Percentiles rank a stretch among this genome's conserved stretches.
phyloP scores from a whole-genome alignment of 2,329 filamentous ascomycete species.

The Grosmannia serpens region DNA sequence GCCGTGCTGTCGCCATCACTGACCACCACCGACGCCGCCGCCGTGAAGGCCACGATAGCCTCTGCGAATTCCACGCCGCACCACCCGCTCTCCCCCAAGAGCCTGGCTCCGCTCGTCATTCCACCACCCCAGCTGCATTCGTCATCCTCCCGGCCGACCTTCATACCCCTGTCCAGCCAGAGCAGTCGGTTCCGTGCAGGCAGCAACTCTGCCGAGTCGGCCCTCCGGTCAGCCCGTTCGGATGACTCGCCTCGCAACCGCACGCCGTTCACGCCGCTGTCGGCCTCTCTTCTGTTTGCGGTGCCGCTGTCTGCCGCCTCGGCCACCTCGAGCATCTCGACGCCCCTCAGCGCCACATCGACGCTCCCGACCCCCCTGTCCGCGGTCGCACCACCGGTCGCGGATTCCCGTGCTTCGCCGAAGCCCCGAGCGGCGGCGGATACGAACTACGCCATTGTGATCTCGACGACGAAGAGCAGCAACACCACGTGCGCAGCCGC shows the following conservation, averaged over 20 bases:
- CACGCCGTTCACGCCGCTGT: slow-evolving; percentile 24
- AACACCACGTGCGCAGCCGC: background rate
- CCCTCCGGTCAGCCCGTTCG: slow-evolving; percentile 26
- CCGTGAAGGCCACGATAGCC: background rate
- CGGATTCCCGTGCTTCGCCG: background rate
- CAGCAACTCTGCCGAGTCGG: slow-evolving; percentile 29
- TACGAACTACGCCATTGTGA: slow-evolving; percentile 14
- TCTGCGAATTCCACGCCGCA: slow-evolving; percentile 6
- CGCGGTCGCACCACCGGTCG: background rate
- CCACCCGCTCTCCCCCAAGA: slow-evolving; percentile 39
- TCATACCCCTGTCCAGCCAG: slow-evolving; percentile 25
- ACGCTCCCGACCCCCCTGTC: slow-evolving; percentile 37
- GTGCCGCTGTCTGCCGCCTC: slow-evolving; percentile 21
- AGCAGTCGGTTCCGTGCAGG: slow-evolving; percentile 32
- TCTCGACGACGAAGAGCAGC: slow-evolving; percentile 17
- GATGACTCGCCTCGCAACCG: slow-evolving; percentile 36
- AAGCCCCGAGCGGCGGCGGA: slow-evolving; percentile 19
- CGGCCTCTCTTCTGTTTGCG: slow-evolving; percentile 10
- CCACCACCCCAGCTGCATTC: slow-evolving; percentile 23
- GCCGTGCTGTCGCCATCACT: slow-evolving; percentile 7
- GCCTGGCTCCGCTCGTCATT: slow-evolving; percentile 46
- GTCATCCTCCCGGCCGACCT: slow-evolving; percentile 17
- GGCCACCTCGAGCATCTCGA: slow-evolving; percentile 21
- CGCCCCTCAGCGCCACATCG: slow-evolving; percentile 23
- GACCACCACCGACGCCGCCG: background rate